Conservation (phyloP, 495 filamentous ascomycete genomes). For the Bacidia rubella region DNA sequence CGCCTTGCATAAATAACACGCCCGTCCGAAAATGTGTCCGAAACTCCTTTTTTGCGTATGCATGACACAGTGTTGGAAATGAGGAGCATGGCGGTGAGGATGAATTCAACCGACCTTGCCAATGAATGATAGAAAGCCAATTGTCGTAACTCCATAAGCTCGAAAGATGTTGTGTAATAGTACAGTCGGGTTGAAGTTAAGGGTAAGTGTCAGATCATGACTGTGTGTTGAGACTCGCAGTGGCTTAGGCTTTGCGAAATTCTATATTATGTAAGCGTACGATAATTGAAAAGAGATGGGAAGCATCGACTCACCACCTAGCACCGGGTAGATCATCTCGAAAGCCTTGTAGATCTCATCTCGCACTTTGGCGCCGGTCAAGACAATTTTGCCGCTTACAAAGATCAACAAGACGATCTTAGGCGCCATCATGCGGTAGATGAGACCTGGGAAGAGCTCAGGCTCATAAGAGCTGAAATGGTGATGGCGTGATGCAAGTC, state of each 20-base stretch:
- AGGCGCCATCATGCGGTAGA: conserved; percentile 99
- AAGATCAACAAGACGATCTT: conserved; percentile 99
- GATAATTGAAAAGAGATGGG: no score
- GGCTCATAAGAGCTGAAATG: conserved; percentile 99
- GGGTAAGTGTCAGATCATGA: no score
- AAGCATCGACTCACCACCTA: conserved; percentile 68
- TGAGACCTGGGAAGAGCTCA: conserved; percentile 95
- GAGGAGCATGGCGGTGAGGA: neutral
- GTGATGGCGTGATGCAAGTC: conserved; percentile 89
- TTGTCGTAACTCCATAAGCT: conserved; percentile 39
- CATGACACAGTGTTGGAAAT: neutral
- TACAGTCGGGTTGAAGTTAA: conserved; percentile 35
- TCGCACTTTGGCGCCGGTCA: conserved; percentile 94
- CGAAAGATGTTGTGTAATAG: conserved; percentile 35
- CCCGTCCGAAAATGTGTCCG: conserved; percentile 28
- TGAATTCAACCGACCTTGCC: neutral
- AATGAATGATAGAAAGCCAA: conserved; percentile 14
- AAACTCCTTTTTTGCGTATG: conserved; percentile 9
- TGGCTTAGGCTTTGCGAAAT: conserved; percentile 49
- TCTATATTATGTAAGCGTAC: conserved; percentile 35
- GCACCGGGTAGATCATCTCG: conserved; percentile 97
- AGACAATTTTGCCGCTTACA: conserved; percentile 95
- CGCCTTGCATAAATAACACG: conserved; percentile 8
- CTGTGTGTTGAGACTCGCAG: conserved; percentile 1
- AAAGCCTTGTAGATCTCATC: conserved; percentile 99